phyloP scores from a whole-genome alignment of 495 filamentous ascomycete species.

The Talaromyces stipitatus region DNA sequence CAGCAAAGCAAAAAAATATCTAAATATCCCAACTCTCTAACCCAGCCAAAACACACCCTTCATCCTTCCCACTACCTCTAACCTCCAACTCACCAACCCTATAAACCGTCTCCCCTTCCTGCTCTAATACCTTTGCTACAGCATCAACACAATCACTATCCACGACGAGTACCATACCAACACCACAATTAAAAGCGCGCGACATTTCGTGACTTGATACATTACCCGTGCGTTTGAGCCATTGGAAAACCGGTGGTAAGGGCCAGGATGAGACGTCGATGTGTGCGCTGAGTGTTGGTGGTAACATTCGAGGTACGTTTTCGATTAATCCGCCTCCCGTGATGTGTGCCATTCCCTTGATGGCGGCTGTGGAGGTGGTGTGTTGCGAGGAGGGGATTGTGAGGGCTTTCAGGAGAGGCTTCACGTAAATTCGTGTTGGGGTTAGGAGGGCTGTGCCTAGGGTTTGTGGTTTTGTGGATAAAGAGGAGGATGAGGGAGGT shows the following conservation, averaged over 20 bases:
- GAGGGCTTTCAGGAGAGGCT: constrained; percentile 56
- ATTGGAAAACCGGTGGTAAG: constrained; percentile 68
- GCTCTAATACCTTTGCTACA: constrained; percentile 41
- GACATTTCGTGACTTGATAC: constrained; percentile 71
- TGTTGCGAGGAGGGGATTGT: constrained; percentile 25
- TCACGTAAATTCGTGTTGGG: constrained; percentile 77
- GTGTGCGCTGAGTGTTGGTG: constrained; percentile 61
- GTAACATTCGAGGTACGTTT: constrained; percentile 91
- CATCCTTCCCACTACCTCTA: constrained; percentile 37
- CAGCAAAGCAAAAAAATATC: constrained; percentile 5
- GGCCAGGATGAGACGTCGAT: constrained; percentile 68
- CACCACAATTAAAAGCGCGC: constrained; percentile 85
- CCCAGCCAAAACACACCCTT: constrained; percentile 62
- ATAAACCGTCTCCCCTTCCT: constrained; percentile 68
- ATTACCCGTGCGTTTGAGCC: constrained; percentile 74
- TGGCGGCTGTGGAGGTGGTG: constrained; percentile 59
- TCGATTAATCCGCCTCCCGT: constrained; percentile 89
- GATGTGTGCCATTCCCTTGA: constrained; percentile 93
- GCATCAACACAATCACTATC: constrained; percentile 44
- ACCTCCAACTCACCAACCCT: constrained; percentile 60
- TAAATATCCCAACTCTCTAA: constrained; percentile 59
- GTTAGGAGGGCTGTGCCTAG: constrained; percentile 71
- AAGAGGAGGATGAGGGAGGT: constrained; percentile 10
- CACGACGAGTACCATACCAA: constrained; percentile 89
- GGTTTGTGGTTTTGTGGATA: constrained; percentile 22